Base-by-base conservation (phyloP, 768 basidiomycete species). In the Solioccasus polychromus region DNA sequence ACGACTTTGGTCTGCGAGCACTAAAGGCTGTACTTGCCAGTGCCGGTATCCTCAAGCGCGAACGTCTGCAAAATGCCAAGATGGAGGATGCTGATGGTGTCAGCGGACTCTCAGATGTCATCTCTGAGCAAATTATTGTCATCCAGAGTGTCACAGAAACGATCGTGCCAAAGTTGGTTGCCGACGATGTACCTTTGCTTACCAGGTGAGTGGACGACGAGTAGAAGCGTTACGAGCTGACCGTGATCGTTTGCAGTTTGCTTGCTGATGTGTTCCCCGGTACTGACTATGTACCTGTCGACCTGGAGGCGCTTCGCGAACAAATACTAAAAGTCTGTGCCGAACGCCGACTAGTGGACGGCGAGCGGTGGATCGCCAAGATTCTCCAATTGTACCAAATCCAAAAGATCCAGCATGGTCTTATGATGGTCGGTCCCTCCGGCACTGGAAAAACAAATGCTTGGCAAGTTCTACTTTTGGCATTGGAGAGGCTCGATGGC, bases 351-450 rank as follows among this genome's bases (percentile, higher is more conserved):
- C 74, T 98, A n/a, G 77, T 92, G 19, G 71, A 82, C 38, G 91
- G 92, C 17, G 89, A 94, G 36, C 78, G 80, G 26, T 99, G 96
- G 95, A 77, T 93, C 41, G 79, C 83, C 57, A 99, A 99, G 73
- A 95, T 97, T 47, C 76, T 99, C 12, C 96, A 99, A 63, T 78
- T 99, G 5, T 98, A 97, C 67, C 96, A 98, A 66, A 98, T 99
- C 48, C 96, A 99, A 70, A 97, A 93, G 72, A 99, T 98, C 52
- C 95, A 98, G 57, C 96, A 99, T 67, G 96, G 96, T 68, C 75
- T 99, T 32, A 98, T 99, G 96, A 96, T 99, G 92, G 96, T 99
- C 23, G 95, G 96, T 1, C 86, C 96, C 1, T 97, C 96, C 10
- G 96, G 95, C 22, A 92, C 80, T 38, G 96, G 96, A 24, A 99